Evolutionary conservation across 2,329 filamentous ascomycete genomes (phyloP).

Genomic region (Achaetomium macrosporum): DNA sequence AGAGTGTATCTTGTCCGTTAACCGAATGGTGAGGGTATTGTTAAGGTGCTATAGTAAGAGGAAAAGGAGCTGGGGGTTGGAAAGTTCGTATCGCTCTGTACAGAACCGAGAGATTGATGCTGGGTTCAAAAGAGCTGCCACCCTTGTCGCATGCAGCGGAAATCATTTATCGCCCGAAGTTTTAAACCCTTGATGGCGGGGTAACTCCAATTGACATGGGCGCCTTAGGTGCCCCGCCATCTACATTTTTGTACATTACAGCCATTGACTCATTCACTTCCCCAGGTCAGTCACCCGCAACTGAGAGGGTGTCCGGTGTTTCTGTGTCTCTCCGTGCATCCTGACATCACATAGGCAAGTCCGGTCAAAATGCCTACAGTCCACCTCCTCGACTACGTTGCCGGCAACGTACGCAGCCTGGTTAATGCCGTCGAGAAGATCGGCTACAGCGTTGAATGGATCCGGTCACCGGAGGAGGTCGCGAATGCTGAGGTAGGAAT

Average conservation of each 20-base stretch:
- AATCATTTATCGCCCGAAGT: too few relatives aligned
- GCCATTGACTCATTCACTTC: constrained; percentile 16
- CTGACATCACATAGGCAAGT: neutral
- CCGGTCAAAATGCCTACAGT: constrained; percentile 62
- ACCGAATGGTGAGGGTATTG: too few relatives aligned
- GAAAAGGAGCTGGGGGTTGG: too few relatives aligned
- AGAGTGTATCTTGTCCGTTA: neutral
- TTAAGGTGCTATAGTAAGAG: too few relatives aligned
- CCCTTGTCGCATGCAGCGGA: constrained; percentile 9
- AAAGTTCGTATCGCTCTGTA: too few relatives aligned
- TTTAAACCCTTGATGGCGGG: constrained; percentile 15
- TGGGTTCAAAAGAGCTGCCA: neutral
- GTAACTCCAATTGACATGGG: constrained; percentile 1
- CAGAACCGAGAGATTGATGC: too few relatives aligned
- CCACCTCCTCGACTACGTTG: constrained; percentile 80
- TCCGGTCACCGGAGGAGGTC: constrained; percentile 78
- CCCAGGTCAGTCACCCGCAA: neutral
- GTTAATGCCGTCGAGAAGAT: constrained; percentile 97
- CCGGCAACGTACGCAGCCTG: constrained; percentile 90
- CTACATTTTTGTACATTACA: constrained; percentile 7
- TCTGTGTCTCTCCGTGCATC: neutral
- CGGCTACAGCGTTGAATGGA: constrained; percentile 89
- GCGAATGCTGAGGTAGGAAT: constrained; percentile 69
- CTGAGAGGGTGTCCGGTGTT: neutral
- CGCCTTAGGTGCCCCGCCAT: constrained; percentile 10